phyloP scores from a whole-genome alignment of 139 green algal species.

The Diplosphaera chodatii region DNA sequence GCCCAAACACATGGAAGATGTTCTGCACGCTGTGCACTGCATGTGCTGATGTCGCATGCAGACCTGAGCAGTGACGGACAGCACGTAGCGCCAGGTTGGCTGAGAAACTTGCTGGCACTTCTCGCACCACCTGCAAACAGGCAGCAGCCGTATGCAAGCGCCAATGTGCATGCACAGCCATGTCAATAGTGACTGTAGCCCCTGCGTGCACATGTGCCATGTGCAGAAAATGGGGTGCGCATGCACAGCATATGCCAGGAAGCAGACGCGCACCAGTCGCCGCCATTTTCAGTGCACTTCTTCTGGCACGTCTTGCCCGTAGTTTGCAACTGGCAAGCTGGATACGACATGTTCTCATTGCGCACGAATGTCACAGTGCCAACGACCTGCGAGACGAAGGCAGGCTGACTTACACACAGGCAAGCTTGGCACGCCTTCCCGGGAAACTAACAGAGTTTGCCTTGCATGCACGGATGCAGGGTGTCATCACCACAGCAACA shows the following conservation, averaged over 20 bases:
- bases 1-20: too few relatives aligned
- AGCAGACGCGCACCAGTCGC: constrained; percentile 14
- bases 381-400: constrained; percentile 26
- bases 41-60: not conserved
- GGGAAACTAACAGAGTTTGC: too few relatives aligned
- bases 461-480: too few relatives aligned
- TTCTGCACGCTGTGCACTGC: too few relatives aligned
- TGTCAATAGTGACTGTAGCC: too few relatives aligned
- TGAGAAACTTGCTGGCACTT: constrained; percentile 18
- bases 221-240: not conserved
- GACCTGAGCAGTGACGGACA: constrained; percentile 16
- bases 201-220: too few relatives aligned
- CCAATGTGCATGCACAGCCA: too few relatives aligned
- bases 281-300: constrained; percentile 58
- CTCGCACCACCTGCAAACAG: constrained; percentile 40
- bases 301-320: constrained; percentile 68
- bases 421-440: too few relatives aligned
- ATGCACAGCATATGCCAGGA: not conserved
- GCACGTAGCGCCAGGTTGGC: constrained; percentile 48
- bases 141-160: not conserved
- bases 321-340: constrained; percentile 49
- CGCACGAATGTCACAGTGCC: constrained; percentile 52
- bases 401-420: too few relatives aligned
- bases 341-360: constrained; percentile 67
- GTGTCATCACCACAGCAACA: too few relatives aligned